Base-by-base conservation (phyloP, 2,329 filamentous ascomycete genomes). In the Cordyceps javanica region DNA sequence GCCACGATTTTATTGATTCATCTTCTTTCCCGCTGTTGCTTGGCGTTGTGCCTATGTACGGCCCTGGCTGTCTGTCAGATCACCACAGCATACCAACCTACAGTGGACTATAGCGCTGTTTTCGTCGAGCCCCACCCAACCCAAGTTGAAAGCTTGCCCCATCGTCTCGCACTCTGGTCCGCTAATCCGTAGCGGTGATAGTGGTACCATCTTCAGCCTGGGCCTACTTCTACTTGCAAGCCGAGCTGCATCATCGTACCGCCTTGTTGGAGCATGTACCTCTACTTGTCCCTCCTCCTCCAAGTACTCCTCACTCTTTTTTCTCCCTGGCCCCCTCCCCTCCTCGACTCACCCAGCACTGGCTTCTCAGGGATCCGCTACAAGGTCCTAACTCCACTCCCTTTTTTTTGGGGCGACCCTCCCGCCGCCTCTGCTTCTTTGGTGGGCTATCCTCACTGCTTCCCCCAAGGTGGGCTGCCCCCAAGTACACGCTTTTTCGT, bases 361-460 rank as follows among this genome's bases (percentile, higher is more conserved):
- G 14, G 5, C 48, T n/a, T n/a, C n/a, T n/a, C 55, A 52, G 55
- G 55, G 55, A 34, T 55, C 45, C 55, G 38, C 45, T 38, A 51
- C 39, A 36, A 57, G 38, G 45, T 50, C 55, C 46, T 28, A 30
- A 25, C 28, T 52, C 55, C 55, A 52, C 55, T 45, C 41, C 16
- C 39, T 44, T 32, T 57, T 50, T 52, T 38, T 28, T 44, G 51
- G 51, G 19, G 46, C 16, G 45, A 32, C 46, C 48, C 48, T 45
- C 21, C 19, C 14, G 16, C 36, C 19, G 16, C 39, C 5, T 26
- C 42, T 28, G 28, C 19, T 16, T 50, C 46, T 50, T 49, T 53
- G 50, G 36, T 53, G 50, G 50, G 50, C 50, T 53, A 38, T 53
- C 50, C 6, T 32, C 6, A 11, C 32, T 51, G 32, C 32, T 32